Conservation (phyloP, 148 eudicot species). For the Rhododendron ferrugineum region DNA sequence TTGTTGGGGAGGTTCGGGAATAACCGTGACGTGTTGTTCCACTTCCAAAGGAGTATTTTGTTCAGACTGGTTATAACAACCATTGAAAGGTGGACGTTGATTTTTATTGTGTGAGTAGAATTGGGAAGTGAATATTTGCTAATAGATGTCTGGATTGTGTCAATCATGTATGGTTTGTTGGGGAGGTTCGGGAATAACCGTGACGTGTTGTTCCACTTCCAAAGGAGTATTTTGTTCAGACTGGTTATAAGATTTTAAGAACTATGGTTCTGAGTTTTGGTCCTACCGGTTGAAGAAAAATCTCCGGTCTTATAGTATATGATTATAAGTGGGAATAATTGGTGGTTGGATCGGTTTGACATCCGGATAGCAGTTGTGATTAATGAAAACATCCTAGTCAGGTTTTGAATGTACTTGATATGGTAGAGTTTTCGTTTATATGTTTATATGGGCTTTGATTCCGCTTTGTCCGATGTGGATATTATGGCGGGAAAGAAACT, state of each 20-base stretch:
- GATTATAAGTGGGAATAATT: not conserved
- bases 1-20: not conserved
- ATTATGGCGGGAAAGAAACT: too few relatives aligned
- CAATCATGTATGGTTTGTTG: not conserved
- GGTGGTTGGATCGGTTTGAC: not conserved
- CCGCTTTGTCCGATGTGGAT: too few relatives aligned
- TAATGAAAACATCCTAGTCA: not conserved
- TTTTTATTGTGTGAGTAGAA: not conserved
- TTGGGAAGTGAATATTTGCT: not conserved
- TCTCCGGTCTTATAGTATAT: not conserved
- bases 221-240: not conserved
- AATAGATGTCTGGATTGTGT: slow-evolving; percentile 3
- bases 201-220: not conserved
- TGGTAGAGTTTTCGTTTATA: not conserved
- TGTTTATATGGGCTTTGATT: not conserved
- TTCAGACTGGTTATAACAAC: not conserved
- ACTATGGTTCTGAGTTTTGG: not conserved
- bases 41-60: not conserved
- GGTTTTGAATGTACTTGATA: not conserved
- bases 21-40: not conserved
- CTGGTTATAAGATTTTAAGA: not conserved
- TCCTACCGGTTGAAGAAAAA: not conserved
- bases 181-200: not conserved
- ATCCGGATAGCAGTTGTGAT: not conserved
- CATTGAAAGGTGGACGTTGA: not conserved